These are phyloP conservation scores for Sindora glabra DNA, from an alignment of 306 rosid species.

Conservation along the genomic window DNA sequence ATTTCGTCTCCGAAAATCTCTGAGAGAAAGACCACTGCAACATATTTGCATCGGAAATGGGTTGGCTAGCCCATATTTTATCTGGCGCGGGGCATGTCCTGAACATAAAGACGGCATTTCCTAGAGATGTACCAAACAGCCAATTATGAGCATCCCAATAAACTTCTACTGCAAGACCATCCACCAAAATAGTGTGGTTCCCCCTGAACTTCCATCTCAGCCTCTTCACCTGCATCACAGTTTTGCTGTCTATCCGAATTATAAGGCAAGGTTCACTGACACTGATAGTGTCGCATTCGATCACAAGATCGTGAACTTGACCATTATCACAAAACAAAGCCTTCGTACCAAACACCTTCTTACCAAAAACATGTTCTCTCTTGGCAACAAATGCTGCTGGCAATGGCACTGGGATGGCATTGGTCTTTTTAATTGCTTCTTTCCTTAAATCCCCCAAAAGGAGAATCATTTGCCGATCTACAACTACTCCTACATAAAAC, in stretches of 20 bases:
- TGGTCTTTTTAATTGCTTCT: conserved; percentile 88
- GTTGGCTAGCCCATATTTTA: conserved; percentile 59
- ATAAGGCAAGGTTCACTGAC: conserved; percentile 54
- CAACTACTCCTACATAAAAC: conserved; percentile 66
- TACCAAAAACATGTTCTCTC: conserved; percentile 85
- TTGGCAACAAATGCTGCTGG: conserved; percentile 62
- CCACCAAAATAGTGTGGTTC: conserved; percentile 74
- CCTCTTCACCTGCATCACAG: conserved; percentile 78
- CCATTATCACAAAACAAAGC: conserved; percentile 74
- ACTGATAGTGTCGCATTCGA: conserved; percentile 75
- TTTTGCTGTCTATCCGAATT: conserved; percentile 74
- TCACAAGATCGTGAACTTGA: conserved; percentile 67
- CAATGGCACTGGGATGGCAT: conserved; percentile 41
- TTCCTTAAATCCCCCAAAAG: conserved; percentile 87
- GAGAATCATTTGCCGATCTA: conserved; percentile 75
- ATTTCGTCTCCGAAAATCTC: conserved; percentile 70
- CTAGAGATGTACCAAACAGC: conserved; percentile 71
- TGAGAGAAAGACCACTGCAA: conserved; percentile 81
- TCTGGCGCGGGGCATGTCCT: conserved; percentile 61
- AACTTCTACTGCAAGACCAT: conserved; percentile 78
- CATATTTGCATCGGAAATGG: conserved; percentile 48
- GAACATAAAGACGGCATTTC: conserved; percentile 90
- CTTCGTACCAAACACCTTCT: conserved; percentile 59
- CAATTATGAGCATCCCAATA: conserved; percentile 96
- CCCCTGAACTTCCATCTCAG: conserved; percentile 92